Evolutionary conservation across 495 filamentous ascomycete genomes (phyloP).

Genomic region (Amphirosellinia nigrospora): DNA sequence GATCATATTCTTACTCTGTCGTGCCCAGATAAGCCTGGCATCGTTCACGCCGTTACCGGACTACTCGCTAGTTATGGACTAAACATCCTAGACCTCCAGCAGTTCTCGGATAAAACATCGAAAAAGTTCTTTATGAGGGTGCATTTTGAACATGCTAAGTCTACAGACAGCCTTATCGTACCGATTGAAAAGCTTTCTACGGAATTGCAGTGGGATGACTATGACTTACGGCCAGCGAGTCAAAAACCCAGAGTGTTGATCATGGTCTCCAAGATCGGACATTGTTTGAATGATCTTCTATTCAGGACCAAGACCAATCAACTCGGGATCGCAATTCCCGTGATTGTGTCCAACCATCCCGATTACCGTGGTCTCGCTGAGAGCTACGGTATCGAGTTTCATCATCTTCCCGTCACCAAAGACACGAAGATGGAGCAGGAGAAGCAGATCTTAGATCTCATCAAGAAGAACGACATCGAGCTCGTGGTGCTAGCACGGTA

Average conservation of each 20-base stretch:
- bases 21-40: slow-evolving; percentile 75
- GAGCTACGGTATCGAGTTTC: slow-evolving; percentile 74
- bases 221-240: slow-evolving; percentile 64
- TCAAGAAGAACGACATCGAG: slow-evolving; percentile 67
- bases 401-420: slow-evolving; percentile 72
- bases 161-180: slow-evolving; percentile 52
- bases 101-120: slow-evolving; percentile 70
- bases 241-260: slow-evolving; percentile 74
- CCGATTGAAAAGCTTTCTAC: slow-evolving; percentile 62
- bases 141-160: slow-evolving; percentile 64
- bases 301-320: slow-evolving; percentile 70
- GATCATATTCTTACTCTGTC: slow-evolving; percentile 77
- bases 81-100: slow-evolving; percentile 77
- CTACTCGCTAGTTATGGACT: slow-evolving; percentile 68
- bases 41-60: slow-evolving; percentile 77
- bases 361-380: slow-evolving; percentile 70
- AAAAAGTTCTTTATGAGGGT: slow-evolving; percentile 80
- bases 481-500: slow-evolving; percentile 79
- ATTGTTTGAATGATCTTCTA: slow-evolving; percentile 80
- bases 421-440: slow-evolving; percentile 75
- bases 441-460: slow-evolving; percentile 66
- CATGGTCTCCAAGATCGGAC: slow-evolving; percentile 83
- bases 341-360: slow-evolving; percentile 76
- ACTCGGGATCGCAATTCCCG: slow-evolving; percentile 70
- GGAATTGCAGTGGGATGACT: slow-evolving; percentile 62